Evolutionary conservation across 73 alveolate species (phyloP).

Genomic region (Tetrahymena elliotti): DNA sequence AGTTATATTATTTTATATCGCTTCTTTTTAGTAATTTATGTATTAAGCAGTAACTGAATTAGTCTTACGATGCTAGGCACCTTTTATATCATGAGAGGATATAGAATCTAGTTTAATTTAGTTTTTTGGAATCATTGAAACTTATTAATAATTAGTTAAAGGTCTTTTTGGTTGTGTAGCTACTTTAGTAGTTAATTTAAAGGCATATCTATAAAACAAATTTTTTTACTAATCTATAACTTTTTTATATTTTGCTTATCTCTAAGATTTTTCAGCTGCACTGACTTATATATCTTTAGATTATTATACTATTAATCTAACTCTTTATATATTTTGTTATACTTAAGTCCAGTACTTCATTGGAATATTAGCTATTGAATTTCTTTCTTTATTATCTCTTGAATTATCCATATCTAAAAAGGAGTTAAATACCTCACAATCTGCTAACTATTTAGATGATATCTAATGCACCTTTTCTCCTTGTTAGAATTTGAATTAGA

Average conservation of each 20-base stretch:
- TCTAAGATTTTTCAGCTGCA: neutral
- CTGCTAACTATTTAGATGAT: neutral
- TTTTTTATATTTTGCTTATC: neutral
- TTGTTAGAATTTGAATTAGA: neutral
- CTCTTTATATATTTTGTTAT: neutral
- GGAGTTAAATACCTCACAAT: neutral
- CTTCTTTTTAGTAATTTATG: neutral
- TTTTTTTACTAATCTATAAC: neutral
- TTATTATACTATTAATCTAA: neutral
- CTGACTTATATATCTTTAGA: neutral
- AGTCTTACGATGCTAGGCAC: neutral
- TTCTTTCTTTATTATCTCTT: neutral
- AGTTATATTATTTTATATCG: neutral
- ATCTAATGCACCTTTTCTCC: neutral
- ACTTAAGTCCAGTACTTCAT: neutral
- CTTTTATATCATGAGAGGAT: neutral
- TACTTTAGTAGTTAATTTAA: neutral
- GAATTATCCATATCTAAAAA: neutral
- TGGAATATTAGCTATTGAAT: neutral
- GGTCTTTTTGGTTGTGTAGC: neutral
- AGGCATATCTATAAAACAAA: neutral
- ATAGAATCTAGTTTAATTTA: neutral
- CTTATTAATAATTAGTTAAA: neutral
- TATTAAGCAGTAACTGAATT: neutral
- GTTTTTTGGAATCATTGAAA: neutral